Evolutionary conservation across 257 asterid genomes (phyloP).

Genomic region (Euphrasia confusa): DNA sequence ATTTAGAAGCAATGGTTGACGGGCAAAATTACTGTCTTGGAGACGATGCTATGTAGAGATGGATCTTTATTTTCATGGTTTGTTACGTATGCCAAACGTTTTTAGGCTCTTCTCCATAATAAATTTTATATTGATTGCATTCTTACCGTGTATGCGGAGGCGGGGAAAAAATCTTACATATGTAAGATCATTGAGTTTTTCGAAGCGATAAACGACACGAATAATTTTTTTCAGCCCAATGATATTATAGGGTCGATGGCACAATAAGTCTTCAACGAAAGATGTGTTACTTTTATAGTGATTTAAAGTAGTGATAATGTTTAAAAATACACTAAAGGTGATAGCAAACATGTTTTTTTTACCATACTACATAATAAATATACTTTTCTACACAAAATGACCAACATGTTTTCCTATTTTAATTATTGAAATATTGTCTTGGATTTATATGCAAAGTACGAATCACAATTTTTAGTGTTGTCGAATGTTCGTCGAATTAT

Average conservation of each 20-base stretch:
- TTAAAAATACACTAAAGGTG: no score
- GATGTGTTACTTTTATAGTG: background rate
- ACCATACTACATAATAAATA: no score
- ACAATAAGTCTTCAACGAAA: slow-evolving; percentile 44
- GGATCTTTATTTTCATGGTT: background rate
- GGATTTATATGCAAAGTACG: no score
- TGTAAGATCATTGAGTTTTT: slow-evolving; percentile 71
- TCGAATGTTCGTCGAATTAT: no score
- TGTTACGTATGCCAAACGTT: background rate
- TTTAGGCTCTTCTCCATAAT: no score
- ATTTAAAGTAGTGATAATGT: slow-evolving; percentile 20
- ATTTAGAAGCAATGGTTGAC: slow-evolving; percentile 44
- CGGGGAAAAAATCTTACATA: slow-evolving; percentile 39
- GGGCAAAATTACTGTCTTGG: slow-evolving; percentile 36
- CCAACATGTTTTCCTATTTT: no score
- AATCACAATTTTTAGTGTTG: no score
- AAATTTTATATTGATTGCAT: background rate
- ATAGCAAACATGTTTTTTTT: no score
- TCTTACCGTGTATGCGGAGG: slow-evolving; percentile 40
- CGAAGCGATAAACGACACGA: slow-evolving; percentile 41
- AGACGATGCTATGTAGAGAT: slow-evolving; percentile 76
- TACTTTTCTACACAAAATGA: no score
- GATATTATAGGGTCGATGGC: slow-evolving; percentile 70
- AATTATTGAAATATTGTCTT: no score
- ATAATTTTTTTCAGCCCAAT: slow-evolving; percentile 37